Evolutionary conservation across 139 green algal genomes (phyloP).

Genomic region (Chlamydomonas incerta): DNA sequence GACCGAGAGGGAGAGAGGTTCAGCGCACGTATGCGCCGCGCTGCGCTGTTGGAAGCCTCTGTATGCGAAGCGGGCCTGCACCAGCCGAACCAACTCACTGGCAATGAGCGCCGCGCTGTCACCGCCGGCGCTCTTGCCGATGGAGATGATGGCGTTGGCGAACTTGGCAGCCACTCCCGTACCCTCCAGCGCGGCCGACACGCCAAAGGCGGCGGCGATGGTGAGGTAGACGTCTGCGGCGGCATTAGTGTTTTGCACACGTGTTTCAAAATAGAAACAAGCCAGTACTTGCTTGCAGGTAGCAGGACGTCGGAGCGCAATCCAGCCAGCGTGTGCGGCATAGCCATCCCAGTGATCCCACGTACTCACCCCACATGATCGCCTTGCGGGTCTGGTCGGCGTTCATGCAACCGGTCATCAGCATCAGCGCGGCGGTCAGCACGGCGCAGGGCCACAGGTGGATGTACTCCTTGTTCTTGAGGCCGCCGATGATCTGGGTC

Average conservation of each 20-base stretch:
- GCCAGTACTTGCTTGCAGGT: too few species aligned
- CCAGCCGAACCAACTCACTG: too few species aligned
- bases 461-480: constrained; percentile 22
- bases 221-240: constrained; percentile 71
- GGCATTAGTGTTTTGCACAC: too few species aligned
- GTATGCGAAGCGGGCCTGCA: too few species aligned
- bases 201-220: constrained; percentile 71
- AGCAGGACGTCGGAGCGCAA: too few species aligned
- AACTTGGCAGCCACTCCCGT: constrained; percentile 1
- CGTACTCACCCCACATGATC: constrained; percentile 66
- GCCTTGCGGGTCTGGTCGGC: constrained; percentile 45
- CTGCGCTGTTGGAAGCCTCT: too few species aligned
- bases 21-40: too few species aligned
- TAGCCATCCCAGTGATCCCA: too few species aligned
- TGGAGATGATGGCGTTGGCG: constrained; percentile 22
- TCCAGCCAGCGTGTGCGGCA: too few species aligned
- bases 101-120: background rate
- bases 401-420: constrained; percentile 35
- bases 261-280: too few species aligned
- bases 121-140: background rate
- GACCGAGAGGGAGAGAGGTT: too few species aligned
- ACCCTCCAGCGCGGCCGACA: constrained; percentile 54
- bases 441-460: constrained; percentile 53
- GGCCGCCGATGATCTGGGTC: constrained; percentile 35
- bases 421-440: constrained; percentile 44